These are phyloP conservation scores for Coemansia sp. DNA, from an alignment of 192 early-diverging fungal genomes.

Conservation along the genomic window DNA sequence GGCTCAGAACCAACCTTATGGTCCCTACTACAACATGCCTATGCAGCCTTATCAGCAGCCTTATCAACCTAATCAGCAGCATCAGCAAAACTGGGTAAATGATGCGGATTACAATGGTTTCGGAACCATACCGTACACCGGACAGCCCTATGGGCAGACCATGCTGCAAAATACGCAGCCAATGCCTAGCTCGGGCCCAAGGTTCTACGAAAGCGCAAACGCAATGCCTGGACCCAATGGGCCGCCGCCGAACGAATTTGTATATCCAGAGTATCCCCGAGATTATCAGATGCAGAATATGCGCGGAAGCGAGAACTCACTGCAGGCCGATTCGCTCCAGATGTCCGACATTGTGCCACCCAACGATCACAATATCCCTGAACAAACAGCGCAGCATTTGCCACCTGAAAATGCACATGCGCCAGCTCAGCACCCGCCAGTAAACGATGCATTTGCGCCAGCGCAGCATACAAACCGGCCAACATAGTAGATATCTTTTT, in stretches of 20 bases:
- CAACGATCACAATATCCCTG: too few species aligned
- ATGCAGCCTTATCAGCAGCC: slow-evolving; percentile 1
- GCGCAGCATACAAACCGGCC: too few species aligned
- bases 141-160: neutral
- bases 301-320: neutral
- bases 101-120: slow-evolving; percentile 23
- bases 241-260: neutral
- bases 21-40: neutral
- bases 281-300: neutral
- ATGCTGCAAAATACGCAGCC: neutral
- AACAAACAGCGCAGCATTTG: too few species aligned
- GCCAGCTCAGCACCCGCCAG: too few species aligned
- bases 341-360: too few species aligned
- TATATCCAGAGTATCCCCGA: neutral
- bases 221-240: neutral
- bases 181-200: neutral
- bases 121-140: neutral
- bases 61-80: neutral
- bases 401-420: too few species aligned
- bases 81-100: slow-evolving; percentile 21
- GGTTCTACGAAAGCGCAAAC: neutral
- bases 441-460: too few species aligned
- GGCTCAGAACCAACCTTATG: neutral
- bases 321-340: neutral
- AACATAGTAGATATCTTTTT: too few species aligned